Base-by-base conservation (phyloP, 2,329 filamentous ascomycete species). In the Phyllosticta paracitricarpa region DNA sequence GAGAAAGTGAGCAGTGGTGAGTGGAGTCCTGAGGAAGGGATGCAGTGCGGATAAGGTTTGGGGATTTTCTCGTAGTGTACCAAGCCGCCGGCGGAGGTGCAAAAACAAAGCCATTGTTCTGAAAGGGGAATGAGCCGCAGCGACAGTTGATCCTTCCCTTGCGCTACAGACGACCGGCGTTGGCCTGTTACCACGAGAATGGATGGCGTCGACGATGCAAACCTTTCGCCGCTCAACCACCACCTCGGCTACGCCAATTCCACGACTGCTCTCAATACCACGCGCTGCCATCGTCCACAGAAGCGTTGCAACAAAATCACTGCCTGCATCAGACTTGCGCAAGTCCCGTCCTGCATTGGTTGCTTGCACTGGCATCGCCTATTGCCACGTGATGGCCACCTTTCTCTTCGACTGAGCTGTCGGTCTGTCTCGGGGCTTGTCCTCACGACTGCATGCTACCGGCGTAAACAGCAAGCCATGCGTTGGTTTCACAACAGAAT, bases 11-110 rank as follows among this genome's bases (percentile, higher is more conserved):
- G n/a, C 14, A 25, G 24, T 10, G 51, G 24, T 25, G 51, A 53
- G 51, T 25, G 26, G 59, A 48, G 10, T 28, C 28, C 52, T n/a
- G 54, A 57, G 28, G 30, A 60, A 12, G 22, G 48, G 59, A 22
- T 61, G 59, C 25, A 54, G 59, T 61, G 54, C 40, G 55, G 59
- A 56, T 61, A 61, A 57, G 33, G 59, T 61, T 61, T 57, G 52
- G 59, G 59, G 54, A 61, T 54, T 40, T 22, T 17, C 10, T 26
- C 17, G 53, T 57, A 57, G 59, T 54, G 59, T 57, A 54, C 59
- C 54, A 54, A 24, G 51, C 54, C 19, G 48, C 54, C 48, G 51
- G 55, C 33, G 22, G 33, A 56, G 14, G 58, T 53, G 53, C 52
- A 28, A 52, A n/a, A 10, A 61, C 7, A 54, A 35, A 22, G 54